Evolutionary conservation across 352 stramenopile genomes (phyloP), one percentile per base, ranked within the genome.

Genomic region (Globisporangium apiculatum): DNA sequence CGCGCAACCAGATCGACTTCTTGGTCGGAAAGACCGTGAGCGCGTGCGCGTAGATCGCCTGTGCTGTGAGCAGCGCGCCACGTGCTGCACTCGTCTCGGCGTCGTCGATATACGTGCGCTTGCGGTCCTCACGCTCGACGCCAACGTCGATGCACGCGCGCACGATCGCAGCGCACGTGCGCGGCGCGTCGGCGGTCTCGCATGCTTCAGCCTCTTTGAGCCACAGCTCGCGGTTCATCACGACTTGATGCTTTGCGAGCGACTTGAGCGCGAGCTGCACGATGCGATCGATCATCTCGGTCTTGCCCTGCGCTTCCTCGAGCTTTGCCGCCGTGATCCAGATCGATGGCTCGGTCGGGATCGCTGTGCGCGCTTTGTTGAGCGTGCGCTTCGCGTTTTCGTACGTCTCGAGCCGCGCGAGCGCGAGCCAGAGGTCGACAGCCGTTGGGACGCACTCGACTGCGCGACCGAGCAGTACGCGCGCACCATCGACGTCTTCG

Each of bases 281-380:
- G 43, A 95, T 93, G 8, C 75, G 79, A 48, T 98, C 87, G 35
- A 88, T 83, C 63, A 85, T 78, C 43, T 90, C 79, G 12, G 75
- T 56, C 56, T 97, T 94, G 3, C 90, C 83, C 68, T 99, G 93
- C 0, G 93, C 95, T 83, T 99, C 97, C 74, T 99, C 97, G 14
- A 99, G 76, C 68, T 99, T 98, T 3, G 96, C 96, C 12, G 97
- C 97, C 3, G 97, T 98, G 61, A 99, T 98, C 97, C 97, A 99
- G 67, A 99, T 98, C 14, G 87, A 86, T 17, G 95, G 88, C 55
- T 99, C 97, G 0, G 90, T 98, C 1, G 97, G 97, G 11, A 99
- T 89, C 14, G 91, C 91, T 17, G 95, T 83, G 43, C 94, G 80
- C 10, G 91, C 91, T 51, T 97, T 95, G 65, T 99, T 99, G 7